Percentiles rank a stretch among this genome's conserved stretches.
Evolutionary conservation across 352 stramenopile genomes (phyloP).

Genomic region (Globisporangium viniferum): DNA sequence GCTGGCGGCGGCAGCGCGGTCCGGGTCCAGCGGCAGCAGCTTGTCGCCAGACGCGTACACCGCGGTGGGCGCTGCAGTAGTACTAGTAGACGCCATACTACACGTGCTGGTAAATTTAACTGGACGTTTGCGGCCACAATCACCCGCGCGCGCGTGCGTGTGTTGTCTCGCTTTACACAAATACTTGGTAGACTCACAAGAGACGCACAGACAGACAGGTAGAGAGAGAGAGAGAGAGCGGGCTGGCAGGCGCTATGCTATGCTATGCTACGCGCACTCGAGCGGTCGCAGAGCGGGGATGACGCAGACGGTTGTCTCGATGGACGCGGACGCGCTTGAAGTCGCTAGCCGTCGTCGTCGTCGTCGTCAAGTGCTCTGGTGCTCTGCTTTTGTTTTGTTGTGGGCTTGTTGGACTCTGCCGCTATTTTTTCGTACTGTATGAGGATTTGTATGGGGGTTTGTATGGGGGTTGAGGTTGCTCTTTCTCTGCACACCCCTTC

Average conservation of each 20-base stretch:
- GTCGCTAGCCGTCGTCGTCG: neutral
- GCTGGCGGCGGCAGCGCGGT: neutral
- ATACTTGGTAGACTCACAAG: neutral
- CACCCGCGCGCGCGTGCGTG: neutral
- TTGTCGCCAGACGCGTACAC: neutral
- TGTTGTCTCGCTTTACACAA: neutral
- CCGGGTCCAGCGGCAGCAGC: slow-evolving; percentile 7
- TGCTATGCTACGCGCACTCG: neutral
- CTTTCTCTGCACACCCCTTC: neutral
- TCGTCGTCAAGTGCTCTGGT: neutral
- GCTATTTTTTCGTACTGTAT: neutral
- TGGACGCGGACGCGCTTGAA: neutral
- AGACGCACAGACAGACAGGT: neutral
- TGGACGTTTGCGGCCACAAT: slow-evolving; percentile 2
- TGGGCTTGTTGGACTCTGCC: neutral
- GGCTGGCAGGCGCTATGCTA: neutral
- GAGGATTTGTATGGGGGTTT: neutral
- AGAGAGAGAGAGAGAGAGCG: neutral
- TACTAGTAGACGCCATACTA: neutral
- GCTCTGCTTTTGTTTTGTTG: neutral
- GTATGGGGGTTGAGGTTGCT: neutral
- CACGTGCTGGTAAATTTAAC: neutral
- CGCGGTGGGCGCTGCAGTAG: neutral
- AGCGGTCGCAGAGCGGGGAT: neutral
- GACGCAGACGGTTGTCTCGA: neutral